Percentiles rank a stretch among this genome's conserved stretches.
Evolutionary conservation across 768 basidiomycete species (phyloP).

Genomic region (Trametes cingulata): DNA sequence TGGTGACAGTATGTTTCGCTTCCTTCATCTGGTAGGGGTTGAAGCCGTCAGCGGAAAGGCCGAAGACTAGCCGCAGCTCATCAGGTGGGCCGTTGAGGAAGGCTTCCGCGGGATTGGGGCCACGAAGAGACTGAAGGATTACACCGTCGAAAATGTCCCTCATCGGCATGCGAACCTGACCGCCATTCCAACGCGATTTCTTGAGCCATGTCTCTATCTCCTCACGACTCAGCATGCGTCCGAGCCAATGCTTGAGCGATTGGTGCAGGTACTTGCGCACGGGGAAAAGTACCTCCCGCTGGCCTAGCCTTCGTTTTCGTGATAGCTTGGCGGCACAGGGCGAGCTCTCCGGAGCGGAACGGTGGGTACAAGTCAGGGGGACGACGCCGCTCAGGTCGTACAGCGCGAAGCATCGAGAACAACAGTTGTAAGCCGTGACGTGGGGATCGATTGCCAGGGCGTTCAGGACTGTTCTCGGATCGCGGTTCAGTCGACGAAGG

Average conservation of each 20-base stretch:
- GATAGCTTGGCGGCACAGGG: background rate
- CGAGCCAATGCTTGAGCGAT: background rate
- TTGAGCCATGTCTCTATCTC: background rate
- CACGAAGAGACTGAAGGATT: background rate
- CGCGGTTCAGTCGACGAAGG: background rate
- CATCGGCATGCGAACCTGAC: background rate
- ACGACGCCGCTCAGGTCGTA: background rate
- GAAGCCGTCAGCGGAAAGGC: constrained; percentile 9
- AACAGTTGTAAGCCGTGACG: background rate
- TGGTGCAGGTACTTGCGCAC: background rate
- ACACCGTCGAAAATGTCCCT: background rate
- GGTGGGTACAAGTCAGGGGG: background rate
- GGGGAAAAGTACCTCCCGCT: background rate
- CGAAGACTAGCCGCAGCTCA: background rate
- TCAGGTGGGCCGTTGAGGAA: background rate
- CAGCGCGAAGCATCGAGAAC: background rate
- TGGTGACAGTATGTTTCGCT: background rate
- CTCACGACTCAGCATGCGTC: background rate
- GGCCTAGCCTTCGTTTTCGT: background rate
- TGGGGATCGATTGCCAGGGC: background rate
- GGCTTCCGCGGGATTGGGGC: background rate
- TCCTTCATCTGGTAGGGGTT: constrained; percentile 1
- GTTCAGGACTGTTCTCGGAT: background rate
- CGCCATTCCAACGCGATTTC: background rate
- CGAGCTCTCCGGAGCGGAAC: background rate